phyloP scores from a whole-genome alignment of 495 filamentous ascomycete species.

The Penicillium daleae region DNA sequence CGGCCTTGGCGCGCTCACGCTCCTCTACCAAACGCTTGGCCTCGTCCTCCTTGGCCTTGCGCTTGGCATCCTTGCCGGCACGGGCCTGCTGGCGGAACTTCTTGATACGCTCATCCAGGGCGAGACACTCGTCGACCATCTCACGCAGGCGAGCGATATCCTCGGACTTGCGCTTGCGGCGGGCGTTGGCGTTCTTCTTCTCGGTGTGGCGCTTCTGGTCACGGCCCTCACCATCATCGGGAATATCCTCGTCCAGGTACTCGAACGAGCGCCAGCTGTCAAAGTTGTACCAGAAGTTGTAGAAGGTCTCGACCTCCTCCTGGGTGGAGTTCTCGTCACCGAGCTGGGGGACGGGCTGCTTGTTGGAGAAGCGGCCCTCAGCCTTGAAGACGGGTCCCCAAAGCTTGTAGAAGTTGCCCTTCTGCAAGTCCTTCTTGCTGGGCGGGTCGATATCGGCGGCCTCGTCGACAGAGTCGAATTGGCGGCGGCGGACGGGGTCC shows the following conservation, averaged over 20 bases:
- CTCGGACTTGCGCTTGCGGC: slow-evolving; percentile 99
- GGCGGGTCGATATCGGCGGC: slow-evolving; percentile 89
- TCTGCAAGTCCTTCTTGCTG: slow-evolving; percentile 80
- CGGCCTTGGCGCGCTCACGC: slow-evolving; percentile 73
- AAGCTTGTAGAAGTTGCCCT: slow-evolving; percentile 92
- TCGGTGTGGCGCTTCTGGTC: slow-evolving; percentile 98
- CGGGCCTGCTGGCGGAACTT: slow-evolving; percentile 88
- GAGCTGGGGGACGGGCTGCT: slow-evolving; percentile 81
- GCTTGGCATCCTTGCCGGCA: slow-evolving; percentile 92
- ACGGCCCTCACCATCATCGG: slow-evolving; percentile 97
- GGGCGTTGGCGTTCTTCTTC: slow-evolving; percentile 95
- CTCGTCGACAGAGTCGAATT: slow-evolving; percentile 96
- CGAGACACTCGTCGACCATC: slow-evolving; percentile 82
- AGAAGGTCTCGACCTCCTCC: slow-evolving; percentile 90
- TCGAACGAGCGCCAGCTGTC: slow-evolving; percentile 98
- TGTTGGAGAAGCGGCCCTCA: slow-evolving; percentile 90
- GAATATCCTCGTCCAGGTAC: slow-evolving; percentile 98
- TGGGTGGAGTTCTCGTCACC: slow-evolving; percentile 83
- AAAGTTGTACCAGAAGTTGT: slow-evolving; percentile 99
- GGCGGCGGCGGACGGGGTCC: slow-evolving; percentile 89
- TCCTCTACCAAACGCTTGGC: slow-evolving; percentile 83
- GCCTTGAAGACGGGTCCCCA: slow-evolving; percentile 86
- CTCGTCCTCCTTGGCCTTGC: slow-evolving; percentile 87
- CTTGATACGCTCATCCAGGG: slow-evolving; percentile 93
- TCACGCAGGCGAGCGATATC: slow-evolving; percentile 87